Evolutionary conservation across 192 early-diverging fungal species (phyloP), one percentile per base, ranked within the genome.

Genomic region (Pilaira anomala): DNA sequence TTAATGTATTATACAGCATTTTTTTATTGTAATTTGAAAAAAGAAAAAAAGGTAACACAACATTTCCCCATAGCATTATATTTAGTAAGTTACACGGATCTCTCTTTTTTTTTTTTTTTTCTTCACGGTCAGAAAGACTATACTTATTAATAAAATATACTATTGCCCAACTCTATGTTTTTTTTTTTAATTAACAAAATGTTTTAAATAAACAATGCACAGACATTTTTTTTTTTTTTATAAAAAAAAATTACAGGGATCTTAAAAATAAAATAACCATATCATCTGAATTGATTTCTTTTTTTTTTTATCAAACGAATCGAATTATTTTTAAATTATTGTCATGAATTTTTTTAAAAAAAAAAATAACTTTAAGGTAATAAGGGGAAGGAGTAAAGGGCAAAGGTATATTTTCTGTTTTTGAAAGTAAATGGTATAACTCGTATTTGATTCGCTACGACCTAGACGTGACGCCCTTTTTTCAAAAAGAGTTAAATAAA

Each of bases 371-470:
- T n/a, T n/a, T n/a, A n/a, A n/a, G n/a, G n/a, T n/a, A n/a, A n/a
- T n/a, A n/a, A n/a, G n/a, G n/a, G n/a, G n/a, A n/a, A n/a, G n/a
- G n/a, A n/a, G n/a, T n/a, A 26, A 30, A 33, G 28, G 3, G 30
- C 53, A 55, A 36, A 16, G 53, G 53, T 55, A 55, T 55, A 55
- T 55, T 46, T 36, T 55, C 53, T 55, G 53, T 28, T 33, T 55
- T 55, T 55, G 9, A 55, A 55, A 55, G n/a, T 55, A 3, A 55
- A 33, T 16, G 53, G 53, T 55, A 55, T 55, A 55, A 55, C 53
- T 55, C 53, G 18, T 18, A 30, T 30, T 30, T 33, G 28, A 55
- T 55, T 55, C 28, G 53, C 9, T 30, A 3, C 16, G n/a, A n/a
- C 19, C 11, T 18, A 3, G 53, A 6, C 18, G 53, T 55, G 53